Base-by-base conservation (phyloP, 2,329 filamentous ascomycete genomes). In the Colletotrichum chlorophyti region DNA sequence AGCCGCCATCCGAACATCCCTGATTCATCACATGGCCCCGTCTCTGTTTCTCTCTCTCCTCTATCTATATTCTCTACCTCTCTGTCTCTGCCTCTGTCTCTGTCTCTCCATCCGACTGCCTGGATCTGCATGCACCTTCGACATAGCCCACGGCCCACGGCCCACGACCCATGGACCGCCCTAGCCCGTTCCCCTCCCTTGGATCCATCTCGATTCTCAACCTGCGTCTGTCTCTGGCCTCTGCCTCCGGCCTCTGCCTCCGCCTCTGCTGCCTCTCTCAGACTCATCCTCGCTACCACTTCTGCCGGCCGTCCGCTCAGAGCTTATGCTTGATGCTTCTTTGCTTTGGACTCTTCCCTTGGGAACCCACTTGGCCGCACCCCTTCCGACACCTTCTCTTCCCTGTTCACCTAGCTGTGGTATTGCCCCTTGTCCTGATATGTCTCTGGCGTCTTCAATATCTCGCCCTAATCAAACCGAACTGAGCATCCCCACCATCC, bases 401-500 rank as follows among this genome's bases (percentile, higher is more conserved):
- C 57, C 57, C 40, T 60, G 57, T 34, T 31, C 26, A 40, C 47
- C 51, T 31, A 24, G 19, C 42, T 60, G 38, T 54, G 35, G 42
- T 34, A 50, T 50, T 57, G 24, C 38, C 51, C 51, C 57, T 45
- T 60, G 32, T 29, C 51, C 51, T 50, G 26, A 55, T 47, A 31
- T 57, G 57, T 60, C 57, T 60, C 38, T 49, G 57, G 51, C 51
- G 57, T 40, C 38, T 57, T 12, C 57, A 50, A 60, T 60, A 60
- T 60, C 45, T 57, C 57, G 51, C 57, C 52, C 57, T 60, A 50
- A 55, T 60, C 51, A 60, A 60, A 60, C 32, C 14, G 23, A 19
- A 37, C 32, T 27, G 27, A 52, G 31, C 38, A 32, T 41, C 4
- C n/a, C 31, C 43, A 50, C 38, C 57, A 55, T 57, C 57, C 52